Evolutionary conservation across 352 stramenopile genomes (phyloP).

Genomic region (Pythium guiyangense): DNA sequence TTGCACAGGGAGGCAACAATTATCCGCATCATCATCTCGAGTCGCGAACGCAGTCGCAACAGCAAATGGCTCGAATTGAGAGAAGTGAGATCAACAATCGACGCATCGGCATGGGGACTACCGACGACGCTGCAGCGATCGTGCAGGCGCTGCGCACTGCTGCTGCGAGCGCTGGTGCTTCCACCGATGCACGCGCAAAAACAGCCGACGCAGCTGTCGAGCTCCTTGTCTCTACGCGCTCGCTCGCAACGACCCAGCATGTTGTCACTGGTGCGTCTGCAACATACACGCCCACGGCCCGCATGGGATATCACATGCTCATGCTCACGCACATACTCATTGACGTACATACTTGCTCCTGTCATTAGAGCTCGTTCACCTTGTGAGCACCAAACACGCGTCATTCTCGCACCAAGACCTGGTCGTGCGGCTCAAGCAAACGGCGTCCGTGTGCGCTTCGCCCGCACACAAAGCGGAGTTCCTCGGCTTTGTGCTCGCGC

Average conservation of each 20-base stretch:
- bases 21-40: too few species aligned
- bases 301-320: neutral
- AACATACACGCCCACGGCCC: neutral
- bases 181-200: neutral
- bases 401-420: slow-evolving; percentile 2
- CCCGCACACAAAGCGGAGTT: slow-evolving; percentile 45
- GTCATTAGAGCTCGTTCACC: neutral
- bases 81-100: neutral
- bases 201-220: slow-evolving; percentile 10
- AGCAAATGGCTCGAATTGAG: too few species aligned
- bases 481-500: slow-evolving; percentile 35
- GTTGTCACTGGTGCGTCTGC: slow-evolving; percentile 7
- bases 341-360: neutral
- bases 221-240: slow-evolving; percentile 6
- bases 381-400: neutral
- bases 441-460: slow-evolving; percentile 34
- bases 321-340: neutral
- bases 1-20: too few species aligned
- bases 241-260: slow-evolving; percentile 11
- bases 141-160: slow-evolving; percentile 6
- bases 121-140: neutral
- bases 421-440: slow-evolving; percentile 26
- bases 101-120: slow-evolving; percentile 1
- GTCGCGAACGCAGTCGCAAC: too few species aligned
- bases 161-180: neutral